Conservation (phyloP, 2,329 filamentous ascomycete species). For the Endoconidiophora polonica region DNA sequence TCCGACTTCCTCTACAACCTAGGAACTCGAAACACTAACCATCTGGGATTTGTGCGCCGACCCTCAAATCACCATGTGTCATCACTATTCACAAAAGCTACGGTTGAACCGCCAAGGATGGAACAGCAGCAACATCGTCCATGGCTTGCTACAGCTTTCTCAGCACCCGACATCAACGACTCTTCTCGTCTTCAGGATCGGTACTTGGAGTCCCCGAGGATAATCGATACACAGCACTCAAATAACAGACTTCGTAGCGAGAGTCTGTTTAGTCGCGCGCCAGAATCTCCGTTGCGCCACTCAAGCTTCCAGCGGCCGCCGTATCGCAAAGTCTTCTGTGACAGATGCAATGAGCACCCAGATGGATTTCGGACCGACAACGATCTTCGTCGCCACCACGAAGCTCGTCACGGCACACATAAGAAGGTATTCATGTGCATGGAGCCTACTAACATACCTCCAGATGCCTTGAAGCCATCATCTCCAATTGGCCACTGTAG, state of each 20-base stretch:
- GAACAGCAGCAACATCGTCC: conserved; percentile 1
- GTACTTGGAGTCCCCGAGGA: conserved; percentile 10
- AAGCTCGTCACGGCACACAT: conserved; percentile 38
- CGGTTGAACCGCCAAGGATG: not conserved
- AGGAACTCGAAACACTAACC: conserved; percentile 24
- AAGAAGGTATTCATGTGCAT: conserved; percentile 41
- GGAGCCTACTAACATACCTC: conserved; percentile 26
- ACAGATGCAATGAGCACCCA: conserved; percentile 62
- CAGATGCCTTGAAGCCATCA: conserved; percentile 1
- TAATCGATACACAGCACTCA: too few relatives aligned
- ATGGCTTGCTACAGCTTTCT: conserved; percentile 3
- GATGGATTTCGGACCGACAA: conserved; percentile 85
- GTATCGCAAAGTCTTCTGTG: conserved; percentile 55
- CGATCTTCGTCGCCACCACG: conserved; percentile 55
- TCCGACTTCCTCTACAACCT: conserved; percentile 34
- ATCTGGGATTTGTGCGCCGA: conserved; percentile 18
- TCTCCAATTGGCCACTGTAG: not conserved
- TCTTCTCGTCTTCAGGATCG: not conserved
- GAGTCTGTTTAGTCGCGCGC: conserved; percentile 21
- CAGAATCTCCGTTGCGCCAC: conserved; percentile 2
- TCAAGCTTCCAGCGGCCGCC: conserved; percentile 29
- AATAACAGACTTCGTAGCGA: conserved; percentile 10
- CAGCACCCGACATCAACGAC: not conserved
- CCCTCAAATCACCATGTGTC: not conserved
- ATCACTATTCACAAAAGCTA: not conserved